Percentiles rank a stretch among this genome's conserved stretches.
phyloP scores from a whole-genome alignment of 495 filamentous ascomycete genomes.

The Alectoria sarmentosa region DNA sequence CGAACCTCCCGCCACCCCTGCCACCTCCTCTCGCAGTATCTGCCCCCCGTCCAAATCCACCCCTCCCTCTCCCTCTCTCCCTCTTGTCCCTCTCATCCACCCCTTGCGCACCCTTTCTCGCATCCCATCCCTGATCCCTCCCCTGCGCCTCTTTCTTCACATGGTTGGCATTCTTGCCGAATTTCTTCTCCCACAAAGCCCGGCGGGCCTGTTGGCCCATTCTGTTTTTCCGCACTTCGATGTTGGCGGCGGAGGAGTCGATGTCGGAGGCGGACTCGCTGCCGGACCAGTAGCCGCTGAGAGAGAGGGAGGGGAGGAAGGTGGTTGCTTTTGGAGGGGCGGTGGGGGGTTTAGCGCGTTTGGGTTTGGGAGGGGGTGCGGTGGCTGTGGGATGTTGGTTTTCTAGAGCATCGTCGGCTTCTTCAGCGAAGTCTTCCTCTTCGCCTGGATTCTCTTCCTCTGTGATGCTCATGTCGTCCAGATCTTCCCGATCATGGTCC shows the following conservation, averaged over 20 bases:
- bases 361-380: constrained; percentile 14
- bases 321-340: constrained; percentile 51
- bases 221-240: constrained; percentile 61
- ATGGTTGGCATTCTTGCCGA: constrained; percentile 67
- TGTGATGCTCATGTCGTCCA: constrained; percentile 7
- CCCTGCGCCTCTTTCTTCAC: constrained; percentile 39
- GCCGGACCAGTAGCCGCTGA: constrained; percentile 89
- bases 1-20: background rate
- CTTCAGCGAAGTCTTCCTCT: background rate
- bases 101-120: constrained; percentile 36
- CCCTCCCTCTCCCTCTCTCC: constrained; percentile 25
- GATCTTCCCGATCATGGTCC: constrained; percentile 16
- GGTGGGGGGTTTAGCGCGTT: constrained; percentile 17
- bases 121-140: constrained; percentile 46
- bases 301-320: constrained; percentile 78
- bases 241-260: constrained; percentile 11
- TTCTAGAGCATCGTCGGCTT: background rate
- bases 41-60: constrained; percentile 20
- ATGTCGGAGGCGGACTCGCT: constrained; percentile 54
- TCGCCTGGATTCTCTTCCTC: constrained; percentile 19
- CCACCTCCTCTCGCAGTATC: constrained; percentile 7
- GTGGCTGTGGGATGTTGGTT: background rate
- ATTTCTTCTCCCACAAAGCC: constrained; percentile 90
- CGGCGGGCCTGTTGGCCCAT: constrained; percentile 83
- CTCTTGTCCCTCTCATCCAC: constrained; percentile 23